Evolutionary conservation across 2,329 filamentous ascomycete species (phyloP).

Genomic region (Fusarium sp.): DNA sequence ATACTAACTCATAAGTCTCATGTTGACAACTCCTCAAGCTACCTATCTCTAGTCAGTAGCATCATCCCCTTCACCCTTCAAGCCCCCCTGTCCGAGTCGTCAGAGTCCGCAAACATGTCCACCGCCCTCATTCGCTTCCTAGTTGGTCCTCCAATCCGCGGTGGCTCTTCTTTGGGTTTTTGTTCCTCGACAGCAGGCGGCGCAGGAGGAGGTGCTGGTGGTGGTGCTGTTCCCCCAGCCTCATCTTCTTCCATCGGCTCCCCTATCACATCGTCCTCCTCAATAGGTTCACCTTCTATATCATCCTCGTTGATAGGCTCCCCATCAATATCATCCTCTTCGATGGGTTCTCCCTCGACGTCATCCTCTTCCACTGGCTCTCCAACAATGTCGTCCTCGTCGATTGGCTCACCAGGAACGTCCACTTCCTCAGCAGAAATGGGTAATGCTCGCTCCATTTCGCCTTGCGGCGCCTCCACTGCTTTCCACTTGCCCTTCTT

Average conservation of each 20-base stretch:
- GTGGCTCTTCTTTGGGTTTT: slow-evolving; percentile 19
- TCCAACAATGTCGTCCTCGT: slow-evolving; percentile 55
- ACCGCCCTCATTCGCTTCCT: slow-evolving; percentile 79
- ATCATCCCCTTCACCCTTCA: slow-evolving; percentile 20
- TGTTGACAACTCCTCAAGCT: not conserved
- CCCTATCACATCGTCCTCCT: slow-evolving; percentile 58
- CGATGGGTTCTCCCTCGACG: slow-evolving; percentile 61
- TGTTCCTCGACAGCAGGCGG: slow-evolving; percentile 38
- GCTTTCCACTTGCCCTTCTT: slow-evolving; percentile 63
- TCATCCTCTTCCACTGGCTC: slow-evolving; percentile 61
- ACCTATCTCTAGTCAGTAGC: not conserved
- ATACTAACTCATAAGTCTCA: not conserved
- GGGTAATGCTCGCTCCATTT: slow-evolving; percentile 34
- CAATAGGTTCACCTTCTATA: slow-evolving; percentile 60
- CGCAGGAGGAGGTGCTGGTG: slow-evolving; percentile 24
- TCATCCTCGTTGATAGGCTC: slow-evolving; percentile 61
- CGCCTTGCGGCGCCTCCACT: slow-evolving; percentile 55
- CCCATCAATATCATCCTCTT: slow-evolving; percentile 63
- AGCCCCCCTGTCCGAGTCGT: slow-evolving; percentile 54
- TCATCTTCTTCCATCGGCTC: slow-evolving; percentile 62
- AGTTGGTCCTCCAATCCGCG: slow-evolving; percentile 46
- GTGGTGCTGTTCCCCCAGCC: slow-evolving; percentile 43
- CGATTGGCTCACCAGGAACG: slow-evolving; percentile 60
- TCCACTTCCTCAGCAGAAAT: slow-evolving; percentile 58
- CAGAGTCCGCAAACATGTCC: slow-evolving; percentile 89